Conservation (phyloP, 495 filamentous ascomycete species). For the Parmelia sp. region DNA sequence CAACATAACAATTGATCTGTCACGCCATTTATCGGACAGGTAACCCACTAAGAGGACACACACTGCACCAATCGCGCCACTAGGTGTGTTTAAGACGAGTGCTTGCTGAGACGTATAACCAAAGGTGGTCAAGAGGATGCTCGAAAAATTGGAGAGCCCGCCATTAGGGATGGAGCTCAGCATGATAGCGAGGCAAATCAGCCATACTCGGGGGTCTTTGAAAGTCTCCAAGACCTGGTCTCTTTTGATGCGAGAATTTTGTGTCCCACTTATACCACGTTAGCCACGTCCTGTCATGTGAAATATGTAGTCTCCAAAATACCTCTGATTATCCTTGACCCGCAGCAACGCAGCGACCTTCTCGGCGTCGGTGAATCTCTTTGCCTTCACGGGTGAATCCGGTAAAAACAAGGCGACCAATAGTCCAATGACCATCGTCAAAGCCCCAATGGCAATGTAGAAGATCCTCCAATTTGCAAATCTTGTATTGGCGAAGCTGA, state of each 20-base stretch:
- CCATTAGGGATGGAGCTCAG: conserved; percentile 46
- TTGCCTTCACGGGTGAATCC: conserved; percentile 46
- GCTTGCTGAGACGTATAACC: conserved; percentile 33
- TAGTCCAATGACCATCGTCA: conserved; percentile 47
- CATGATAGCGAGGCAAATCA: conserved; percentile 41
- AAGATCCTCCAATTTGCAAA: conserved; percentile 51
- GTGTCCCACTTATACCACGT: conserved; percentile 24
- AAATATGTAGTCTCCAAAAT: not conserved
- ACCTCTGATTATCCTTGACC: conserved; percentile 41
- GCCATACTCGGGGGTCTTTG: conserved; percentile 37
- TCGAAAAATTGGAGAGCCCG: conserved; percentile 45
- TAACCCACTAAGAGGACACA: conserved; percentile 29
- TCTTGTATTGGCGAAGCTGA: conserved; percentile 41
- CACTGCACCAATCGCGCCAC: conserved; percentile 30
- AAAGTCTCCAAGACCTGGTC: conserved; percentile 38
- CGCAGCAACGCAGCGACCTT: conserved; percentile 46
- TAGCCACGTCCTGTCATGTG: not conserved
- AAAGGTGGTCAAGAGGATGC: conserved; percentile 43
- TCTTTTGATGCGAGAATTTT: conserved; percentile 32
- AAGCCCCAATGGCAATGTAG: conserved; percentile 52
- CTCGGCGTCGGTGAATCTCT: conserved; percentile 44
- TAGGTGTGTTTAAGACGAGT: conserved; percentile 29
- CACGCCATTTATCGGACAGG: conserved; percentile 30
- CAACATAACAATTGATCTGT: conserved; percentile 31
- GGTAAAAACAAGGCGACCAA: conserved; percentile 45